Conservation (phyloP, 371 early-diverging fungal genomes). For the Nematocida ironsii region DNA sequence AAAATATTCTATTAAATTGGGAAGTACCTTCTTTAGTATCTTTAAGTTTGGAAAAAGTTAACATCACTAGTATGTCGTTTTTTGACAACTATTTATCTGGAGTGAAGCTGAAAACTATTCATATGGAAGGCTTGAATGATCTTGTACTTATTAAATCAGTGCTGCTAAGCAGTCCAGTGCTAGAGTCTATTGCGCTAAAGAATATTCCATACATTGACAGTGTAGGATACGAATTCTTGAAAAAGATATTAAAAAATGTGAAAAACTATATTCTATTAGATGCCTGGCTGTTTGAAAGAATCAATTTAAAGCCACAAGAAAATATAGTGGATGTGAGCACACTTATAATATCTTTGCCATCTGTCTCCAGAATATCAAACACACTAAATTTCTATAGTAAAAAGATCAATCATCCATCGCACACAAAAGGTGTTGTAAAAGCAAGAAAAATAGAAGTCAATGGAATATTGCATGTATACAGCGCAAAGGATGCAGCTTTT, state of each 20-base stretch:
- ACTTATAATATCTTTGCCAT: neutral
- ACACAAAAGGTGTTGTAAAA: neutral
- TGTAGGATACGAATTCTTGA: neutral
- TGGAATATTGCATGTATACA: neutral
- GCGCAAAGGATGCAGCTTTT: neutral
- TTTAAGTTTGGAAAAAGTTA: neutral
- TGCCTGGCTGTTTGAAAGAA: slow-evolving; percentile 14
- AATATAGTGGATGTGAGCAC: neutral
- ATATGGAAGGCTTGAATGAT: neutral
- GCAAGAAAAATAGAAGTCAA: neutral
- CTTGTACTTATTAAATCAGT: neutral
- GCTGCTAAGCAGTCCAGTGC: neutral
- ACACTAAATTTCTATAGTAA: neutral
- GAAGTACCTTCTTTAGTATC: neutral
- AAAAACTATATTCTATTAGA: neutral
- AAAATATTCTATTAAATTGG: neutral
- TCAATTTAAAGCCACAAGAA: neutral
- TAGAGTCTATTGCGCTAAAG: neutral
- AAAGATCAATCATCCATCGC: neutral
- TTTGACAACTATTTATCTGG: neutral
- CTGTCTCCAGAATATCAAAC: neutral
- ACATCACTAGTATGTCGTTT: neutral
- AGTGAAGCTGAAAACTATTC: neutral
- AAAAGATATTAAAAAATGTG: neutral
- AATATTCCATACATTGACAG: neutral